These are phyloP conservation scores for Chrysoporthe puriensis DNA, from an alignment of 2,329 filamentous ascomycete genomes.

Conservation along the genomic window DNA sequence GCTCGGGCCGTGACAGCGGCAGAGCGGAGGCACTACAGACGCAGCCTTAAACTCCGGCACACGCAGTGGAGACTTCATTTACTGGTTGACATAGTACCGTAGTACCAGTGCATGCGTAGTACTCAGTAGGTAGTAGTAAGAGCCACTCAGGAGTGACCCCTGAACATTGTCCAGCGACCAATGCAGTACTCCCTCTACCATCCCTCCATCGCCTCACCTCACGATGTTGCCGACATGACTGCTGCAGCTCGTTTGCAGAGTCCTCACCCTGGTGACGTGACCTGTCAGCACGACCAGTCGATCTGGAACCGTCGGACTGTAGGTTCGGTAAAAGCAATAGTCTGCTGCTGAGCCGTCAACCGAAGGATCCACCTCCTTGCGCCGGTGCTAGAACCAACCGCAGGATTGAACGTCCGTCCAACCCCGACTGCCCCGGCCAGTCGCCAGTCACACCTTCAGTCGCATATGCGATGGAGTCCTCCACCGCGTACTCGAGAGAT, in stretches of 20 bases:
- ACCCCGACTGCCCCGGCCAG: not conserved
- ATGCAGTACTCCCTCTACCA: not conserved
- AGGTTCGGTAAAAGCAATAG: not conserved
- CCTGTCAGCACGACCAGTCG: not conserved
- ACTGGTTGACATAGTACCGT: not conserved
- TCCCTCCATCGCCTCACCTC: not conserved
- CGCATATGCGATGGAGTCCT: not conserved
- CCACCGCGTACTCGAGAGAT: no score
- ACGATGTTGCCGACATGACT: not conserved
- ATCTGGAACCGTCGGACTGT: not conserved
- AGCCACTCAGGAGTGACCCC: not conserved
- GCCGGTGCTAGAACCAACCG: conserved; percentile 1
- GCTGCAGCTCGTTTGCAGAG: not conserved
- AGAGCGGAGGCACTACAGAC: no score
- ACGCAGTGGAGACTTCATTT: no score
- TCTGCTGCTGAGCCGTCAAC: not conserved
- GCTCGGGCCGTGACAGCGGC: no score
- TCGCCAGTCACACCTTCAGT: not conserved
- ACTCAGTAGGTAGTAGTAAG: no score
- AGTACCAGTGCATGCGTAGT: not conserved
- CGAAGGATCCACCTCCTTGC: not conserved
- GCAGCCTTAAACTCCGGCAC: no score
- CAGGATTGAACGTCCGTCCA: not conserved
- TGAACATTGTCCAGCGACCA: not conserved
- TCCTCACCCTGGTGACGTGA: not conserved